Evolutionary conservation across 805 yeast genomes (phyloP), one percentile per base, ranked within the genome.

Genomic region (Barnettozyma pratensis): DNA sequence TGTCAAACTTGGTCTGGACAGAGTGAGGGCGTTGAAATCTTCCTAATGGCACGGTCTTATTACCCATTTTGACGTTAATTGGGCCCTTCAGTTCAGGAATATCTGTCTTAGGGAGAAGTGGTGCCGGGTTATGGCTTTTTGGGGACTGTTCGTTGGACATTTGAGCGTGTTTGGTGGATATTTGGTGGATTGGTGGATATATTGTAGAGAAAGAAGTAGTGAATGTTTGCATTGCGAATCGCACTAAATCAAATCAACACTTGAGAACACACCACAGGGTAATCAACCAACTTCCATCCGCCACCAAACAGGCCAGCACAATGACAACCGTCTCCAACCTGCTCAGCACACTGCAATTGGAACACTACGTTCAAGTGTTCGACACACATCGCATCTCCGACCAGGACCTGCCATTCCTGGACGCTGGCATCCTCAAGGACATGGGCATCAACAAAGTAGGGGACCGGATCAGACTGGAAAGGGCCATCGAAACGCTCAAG

Each of bases 371-470:
- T 1, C 36, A 32, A 1, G 9, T n/a, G 4, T 53, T 53, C 45
- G 25, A 25, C 26, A 53, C 54, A 19, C 55, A 54, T 46, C 51
- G 54, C 6, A 55, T 61, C 14, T 44, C 53, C 1, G 55, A 48
- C 28, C 62, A 60, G 1, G 59, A 62, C 5, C 38, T 72, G 8
- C 60, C 58, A 14, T 64, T 54, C 44, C 34, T 72, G n/a, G 96
- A 87, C 58, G 72, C 76, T 39, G 71, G 67, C 6, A 78, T 89
- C 1, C 73, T 92, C 48, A 77, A 75, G 42, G 94, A 85, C 48
- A 62, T 94, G 9, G 96, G 96, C 0, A 65, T 92, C 9, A 53
- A 58, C n/a, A 84, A 80, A 54, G 78, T 92, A 12, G 97, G 98
- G 1, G 98, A 94, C 63, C 70, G 97, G 29, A 71, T 92, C 25